A percentile compares a stretch with the other conserved stretches of the same genome.
phyloP scores from a whole-genome alignment of 169 alveolate species.

The Theileria orientalis region DNA sequence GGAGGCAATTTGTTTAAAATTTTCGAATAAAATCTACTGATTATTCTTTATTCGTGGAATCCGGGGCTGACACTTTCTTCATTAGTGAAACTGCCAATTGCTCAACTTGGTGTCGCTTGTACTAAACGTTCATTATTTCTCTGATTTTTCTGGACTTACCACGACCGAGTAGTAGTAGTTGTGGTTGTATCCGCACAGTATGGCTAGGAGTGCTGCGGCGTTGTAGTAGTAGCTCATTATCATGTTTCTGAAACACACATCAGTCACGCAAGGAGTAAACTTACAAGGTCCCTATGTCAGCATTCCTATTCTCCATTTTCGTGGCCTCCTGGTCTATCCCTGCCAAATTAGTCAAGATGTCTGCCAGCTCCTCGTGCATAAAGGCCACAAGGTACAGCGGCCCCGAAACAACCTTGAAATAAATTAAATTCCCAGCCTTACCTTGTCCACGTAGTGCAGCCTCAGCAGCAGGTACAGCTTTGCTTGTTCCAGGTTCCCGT shows the following conservation, averaged over 20 bases:
- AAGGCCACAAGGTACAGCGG: slow-evolving; percentile 82
- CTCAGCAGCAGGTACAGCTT: slow-evolving; percentile 27
- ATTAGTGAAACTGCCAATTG: slow-evolving; percentile 13
- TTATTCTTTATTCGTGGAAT: no score
- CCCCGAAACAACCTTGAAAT: slow-evolving; percentile 41
- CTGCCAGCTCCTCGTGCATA: slow-evolving; percentile 83
- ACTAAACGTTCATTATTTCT: background rate
- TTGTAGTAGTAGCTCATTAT: slow-evolving; percentile 40
- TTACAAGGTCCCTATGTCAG: slow-evolving; percentile 43
- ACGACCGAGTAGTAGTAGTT: slow-evolving; percentile 46
- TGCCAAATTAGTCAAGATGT: slow-evolving; percentile 57
- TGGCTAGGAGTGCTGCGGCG: slow-evolving; percentile 53
- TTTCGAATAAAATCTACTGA: no score
- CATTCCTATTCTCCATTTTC: background rate
- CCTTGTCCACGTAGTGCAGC: slow-evolving; percentile 28
- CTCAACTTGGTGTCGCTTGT: slow-evolving; percentile 4
- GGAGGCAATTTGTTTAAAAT: no score
- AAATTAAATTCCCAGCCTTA: background rate
- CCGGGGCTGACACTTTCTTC: background rate
- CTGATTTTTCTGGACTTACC: slow-evolving; percentile 6
- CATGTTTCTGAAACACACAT: slow-evolving; percentile 15
- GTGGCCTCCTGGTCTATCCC: slow-evolving; percentile 50
- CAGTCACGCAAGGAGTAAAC: background rate
- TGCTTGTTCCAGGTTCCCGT: slow-evolving; percentile 31
- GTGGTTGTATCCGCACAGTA: slow-evolving; percentile 50